Percentiles rank a stretch among this genome's conserved stretches.
phyloP scores from a whole-genome alignment of 768 basidiomycete genomes.

The Suillus alpinus region DNA sequence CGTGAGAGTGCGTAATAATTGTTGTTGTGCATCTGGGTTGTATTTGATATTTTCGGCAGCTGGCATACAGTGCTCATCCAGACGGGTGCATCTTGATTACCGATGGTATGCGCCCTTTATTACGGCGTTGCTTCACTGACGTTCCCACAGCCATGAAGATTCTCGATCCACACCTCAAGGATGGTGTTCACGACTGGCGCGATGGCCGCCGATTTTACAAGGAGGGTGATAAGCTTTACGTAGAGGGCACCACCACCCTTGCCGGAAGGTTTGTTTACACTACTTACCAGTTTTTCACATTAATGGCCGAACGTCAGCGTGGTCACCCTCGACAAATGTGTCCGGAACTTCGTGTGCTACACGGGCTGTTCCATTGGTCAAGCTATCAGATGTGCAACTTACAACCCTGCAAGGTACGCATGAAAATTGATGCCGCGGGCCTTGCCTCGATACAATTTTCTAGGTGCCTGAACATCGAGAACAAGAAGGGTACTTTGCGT shows the following conservation, averaged over 20 bases:
- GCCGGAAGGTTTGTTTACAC: conserved; percentile 68
- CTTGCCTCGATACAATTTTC: conserved; percentile 1
- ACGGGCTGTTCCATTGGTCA: conserved; percentile 81
- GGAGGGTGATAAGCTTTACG: conserved; percentile 73
- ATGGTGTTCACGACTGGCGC: conserved; percentile 87
- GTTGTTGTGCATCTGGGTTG: not conserved
- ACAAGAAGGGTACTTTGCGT: conserved; percentile 76
- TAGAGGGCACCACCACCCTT: conserved; percentile 84
- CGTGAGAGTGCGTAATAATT: conserved; percentile 57
- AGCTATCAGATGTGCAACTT: conserved; percentile 84
- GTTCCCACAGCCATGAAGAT: conserved; percentile 68
- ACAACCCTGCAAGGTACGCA: conserved; percentile 74
- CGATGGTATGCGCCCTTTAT: conserved; percentile 55
- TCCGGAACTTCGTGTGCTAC: conserved; percentile 81
- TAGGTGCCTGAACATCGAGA: conserved; percentile 76
- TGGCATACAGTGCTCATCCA: conserved; percentile 80
- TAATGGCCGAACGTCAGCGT: conserved; percentile 43
- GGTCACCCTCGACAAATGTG: conserved; percentile 79
- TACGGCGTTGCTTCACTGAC: not conserved
- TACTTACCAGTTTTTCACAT: not conserved
- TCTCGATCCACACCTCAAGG: conserved; percentile 78
- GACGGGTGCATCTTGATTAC: conserved; percentile 89
- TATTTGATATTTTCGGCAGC: conserved; percentile 34
- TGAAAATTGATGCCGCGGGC: not conserved
- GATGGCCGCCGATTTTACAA: conserved; percentile 80